Evolutionary conservation across 495 filamentous ascomycete genomes (phyloP), one percentile per base, ranked within the genome.

Genomic region (Lasiosphaeris hirsuta): DNA sequence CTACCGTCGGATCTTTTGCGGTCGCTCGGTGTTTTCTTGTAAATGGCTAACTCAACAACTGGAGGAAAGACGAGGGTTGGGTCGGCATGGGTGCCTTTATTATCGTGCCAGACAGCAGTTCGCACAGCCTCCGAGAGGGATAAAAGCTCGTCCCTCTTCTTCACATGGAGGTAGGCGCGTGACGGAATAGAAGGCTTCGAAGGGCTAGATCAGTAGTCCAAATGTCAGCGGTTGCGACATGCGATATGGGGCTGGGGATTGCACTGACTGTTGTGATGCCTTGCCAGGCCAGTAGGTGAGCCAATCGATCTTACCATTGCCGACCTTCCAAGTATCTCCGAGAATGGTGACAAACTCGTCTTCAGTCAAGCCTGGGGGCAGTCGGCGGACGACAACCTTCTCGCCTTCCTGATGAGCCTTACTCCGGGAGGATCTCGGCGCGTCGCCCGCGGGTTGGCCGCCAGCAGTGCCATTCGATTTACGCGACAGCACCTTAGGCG

Each of bases 301-400:
- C 88, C 88, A 96, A 63, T 95, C 92, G 6, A 92, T 84, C 70
- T 86, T 96, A 10, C 90, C 90, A 19, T 79, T 81, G 14, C 88
- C 86, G 2, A 81, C 56, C 62, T 83, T 90, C 90, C 92, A 97
- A 56, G 91, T 89, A 2, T 88, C 83, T n/a, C 91, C 91, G 43
- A 97, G 66, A 10, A 81, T 75, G 19, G 70, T 70, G 61, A 86
- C 79, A 49, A 96, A 92, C 61, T 98, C 94, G 0, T 76, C 71
- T 62, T 90, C 85, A 3, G 88, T 96, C 59, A 97, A 75, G 1
- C 88, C 88, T 7, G 94, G 95, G 3, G 94, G 90, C 10, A 98
- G 81, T 51, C 92, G 81, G 56, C 94, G 84, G 14, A 96, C 73
- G n/a, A 94, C 74, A 8, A 96, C 78, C 75, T 96, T 98, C 61